Evolutionary conservation across 208 protist genomes (phyloP).

Genomic region (Spironucleus salmonicida): DNA sequence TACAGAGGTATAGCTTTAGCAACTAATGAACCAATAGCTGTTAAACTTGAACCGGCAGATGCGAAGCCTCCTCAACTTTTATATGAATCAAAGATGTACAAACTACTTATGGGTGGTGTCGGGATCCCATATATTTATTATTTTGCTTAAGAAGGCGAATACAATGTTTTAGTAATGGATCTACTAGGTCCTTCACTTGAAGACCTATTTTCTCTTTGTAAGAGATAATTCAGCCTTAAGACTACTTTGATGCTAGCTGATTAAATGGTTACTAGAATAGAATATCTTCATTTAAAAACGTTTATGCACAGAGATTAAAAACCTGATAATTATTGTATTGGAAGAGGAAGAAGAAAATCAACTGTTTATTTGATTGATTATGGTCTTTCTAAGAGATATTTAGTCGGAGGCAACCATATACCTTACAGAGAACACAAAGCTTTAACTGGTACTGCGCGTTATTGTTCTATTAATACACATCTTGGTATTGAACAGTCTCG

Average conservation of each 20-base stretch:
- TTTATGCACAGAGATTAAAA: constrained; percentile 88
- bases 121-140: constrained; percentile 80
- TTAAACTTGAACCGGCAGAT: constrained; percentile 70
- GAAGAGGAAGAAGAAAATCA: constrained; percentile 60
- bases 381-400: constrained; percentile 93
- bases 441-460: constrained; percentile 94
- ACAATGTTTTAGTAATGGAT: constrained; percentile 96
- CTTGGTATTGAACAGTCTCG: constrained; percentile 79
- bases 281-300: constrained; percentile 82
- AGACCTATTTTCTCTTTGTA: constrained; percentile 80
- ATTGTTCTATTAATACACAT: constrained; percentile 96
- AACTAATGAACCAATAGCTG: constrained; percentile 60
- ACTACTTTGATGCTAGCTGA: constrained; percentile 91
- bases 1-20: constrained; percentile 26
- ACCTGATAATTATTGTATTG: constrained; percentile 96
- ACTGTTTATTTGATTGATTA: constrained; percentile 87
- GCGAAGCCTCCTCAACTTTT: constrained; percentile 78
- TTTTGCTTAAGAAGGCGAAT: constrained; percentile 76
- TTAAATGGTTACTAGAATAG: constrained; percentile 79
- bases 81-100: constrained; percentile 83
- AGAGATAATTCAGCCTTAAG: constrained; percentile 73
- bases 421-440: constrained; percentile 93
- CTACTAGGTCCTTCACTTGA: constrained; percentile 86
- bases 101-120: constrained; percentile 59
- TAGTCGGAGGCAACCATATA: constrained; percentile 93